Evolutionary conservation across 164 flowering plant genomes (phyloP).

Genomic region (Dillenia suffruticosa): DNA sequence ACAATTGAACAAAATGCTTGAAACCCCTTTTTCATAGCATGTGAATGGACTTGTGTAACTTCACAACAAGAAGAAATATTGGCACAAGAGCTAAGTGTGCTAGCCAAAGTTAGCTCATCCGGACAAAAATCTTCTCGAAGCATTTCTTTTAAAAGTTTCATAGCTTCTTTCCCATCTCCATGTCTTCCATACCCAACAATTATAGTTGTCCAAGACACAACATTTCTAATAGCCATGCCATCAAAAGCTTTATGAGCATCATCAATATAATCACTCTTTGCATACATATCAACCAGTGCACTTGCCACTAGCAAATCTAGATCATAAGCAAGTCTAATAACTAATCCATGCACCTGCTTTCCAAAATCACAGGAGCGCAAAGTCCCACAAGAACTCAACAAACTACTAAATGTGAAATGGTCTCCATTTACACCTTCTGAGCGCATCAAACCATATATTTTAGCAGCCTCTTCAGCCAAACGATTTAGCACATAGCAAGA

Average conservation of each 20-base stretch:
- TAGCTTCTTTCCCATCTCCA: constrained; percentile 53
- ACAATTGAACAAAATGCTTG: constrained; percentile 29
- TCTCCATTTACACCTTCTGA: constrained; percentile 37
- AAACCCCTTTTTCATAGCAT: constrained; percentile 32
- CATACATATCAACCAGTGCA: constrained; percentile 63
- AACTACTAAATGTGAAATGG: constrained; percentile 47
- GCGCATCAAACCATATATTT: constrained; percentile 38
- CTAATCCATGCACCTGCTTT: constrained; percentile 48
- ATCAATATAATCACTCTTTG: constrained; percentile 30
- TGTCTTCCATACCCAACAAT: constrained; percentile 57
- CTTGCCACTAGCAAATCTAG: constrained; percentile 46
- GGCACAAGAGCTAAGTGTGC: constrained; percentile 61
- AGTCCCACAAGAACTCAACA: constrained; percentile 36
- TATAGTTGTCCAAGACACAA: constrained; percentile 67
- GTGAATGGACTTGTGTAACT: constrained; percentile 45
- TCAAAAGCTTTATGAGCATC: constrained; percentile 58
- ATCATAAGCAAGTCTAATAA: constrained; percentile 33
- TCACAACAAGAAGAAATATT: constrained; percentile 33
- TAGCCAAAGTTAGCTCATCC: constrained; percentile 59
- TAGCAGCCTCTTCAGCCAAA: constrained; percentile 30
- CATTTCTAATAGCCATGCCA: constrained; percentile 37
- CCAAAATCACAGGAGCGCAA: constrained; percentile 27
- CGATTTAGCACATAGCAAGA: constrained; percentile 47
- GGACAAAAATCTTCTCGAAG: constrained; percentile 30
- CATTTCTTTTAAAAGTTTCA: constrained; percentile 46